A percentile compares a stretch with the other conserved stretches of the same genome.
Conservation (phyloP, 2,329 filamentous ascomycete species). For the Tolypocladium sp. region DNA sequence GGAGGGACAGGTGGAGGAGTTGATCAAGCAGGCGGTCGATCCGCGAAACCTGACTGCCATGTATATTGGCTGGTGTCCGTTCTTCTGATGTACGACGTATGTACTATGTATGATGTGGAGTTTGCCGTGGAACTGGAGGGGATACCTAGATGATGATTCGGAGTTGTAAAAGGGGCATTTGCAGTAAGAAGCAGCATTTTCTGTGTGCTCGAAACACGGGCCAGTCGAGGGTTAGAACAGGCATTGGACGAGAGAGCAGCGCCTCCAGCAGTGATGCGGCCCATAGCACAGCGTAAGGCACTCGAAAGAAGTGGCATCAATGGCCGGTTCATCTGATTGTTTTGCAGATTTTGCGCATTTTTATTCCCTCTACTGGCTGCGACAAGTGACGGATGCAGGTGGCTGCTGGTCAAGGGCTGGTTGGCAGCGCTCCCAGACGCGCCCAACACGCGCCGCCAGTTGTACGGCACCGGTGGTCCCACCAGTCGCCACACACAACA, state of each 20-base stretch:
- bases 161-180: not conserved
- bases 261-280: not conserved
- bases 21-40: conserved; percentile 81
- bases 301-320: not conserved
- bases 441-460: not conserved
- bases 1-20: conserved; percentile 92
- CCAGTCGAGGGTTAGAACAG: no score
- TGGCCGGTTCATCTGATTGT: no score
- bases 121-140: not conserved
- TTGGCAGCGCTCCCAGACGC: not conserved
- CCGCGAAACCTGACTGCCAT: conserved; percentile 74
- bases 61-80: conserved; percentile 90
- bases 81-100: conserved; percentile 29
- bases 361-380: not conserved
- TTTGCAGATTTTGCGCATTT: no score
- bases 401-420: no score
- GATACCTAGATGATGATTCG: not conserved
- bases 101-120: not conserved
- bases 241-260: not conserved
- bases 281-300: no score
- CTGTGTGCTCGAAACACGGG: not conserved
- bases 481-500: not conserved
- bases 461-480: not conserved
- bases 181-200: not conserved
- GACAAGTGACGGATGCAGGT: not conserved